These are phyloP conservation scores for Sanghuangporus sanghuang DNA, from an alignment of 1,284 basidiomycete genomes.

Conservation along the genomic window DNA sequence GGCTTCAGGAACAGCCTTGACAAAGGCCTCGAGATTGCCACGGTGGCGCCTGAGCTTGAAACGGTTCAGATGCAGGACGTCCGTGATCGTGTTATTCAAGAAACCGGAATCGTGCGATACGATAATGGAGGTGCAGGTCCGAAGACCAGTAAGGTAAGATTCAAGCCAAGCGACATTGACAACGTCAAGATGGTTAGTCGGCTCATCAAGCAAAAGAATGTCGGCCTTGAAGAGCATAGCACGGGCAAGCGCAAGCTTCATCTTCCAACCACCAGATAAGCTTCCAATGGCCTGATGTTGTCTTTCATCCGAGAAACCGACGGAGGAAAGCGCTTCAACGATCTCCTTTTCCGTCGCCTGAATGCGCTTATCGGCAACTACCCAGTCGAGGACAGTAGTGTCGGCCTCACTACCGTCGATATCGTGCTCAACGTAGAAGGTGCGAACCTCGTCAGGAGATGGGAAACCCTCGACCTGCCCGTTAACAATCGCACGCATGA, in stretches of 20 bases:
- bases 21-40: slow-evolving; percentile 96
- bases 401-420: slow-evolving; percentile 95
- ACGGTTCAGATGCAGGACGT: slow-evolving; percentile 98
- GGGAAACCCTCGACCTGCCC: slow-evolving; percentile 98
- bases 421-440: slow-evolving; percentile 99
- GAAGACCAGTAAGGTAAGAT: slow-evolving; percentile 88
- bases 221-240: slow-evolving; percentile 99
- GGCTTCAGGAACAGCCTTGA: slow-evolving; percentile 93
- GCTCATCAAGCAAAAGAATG: slow-evolving; percentile 94
- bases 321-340: slow-evolving; percentile 78
- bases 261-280: slow-evolving; percentile 99
- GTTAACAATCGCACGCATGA: slow-evolving; percentile 96
- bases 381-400: slow-evolving; percentile 88
- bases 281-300: slow-evolving; percentile 85
- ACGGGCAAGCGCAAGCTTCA: slow-evolving; percentile 98
- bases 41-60: slow-evolving; percentile 98
- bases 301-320: slow-evolving; percentile 88
- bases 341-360: slow-evolving; percentile 68
- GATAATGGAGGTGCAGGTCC: slow-evolving; percentile 93
- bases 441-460: slow-evolving; percentile 91
- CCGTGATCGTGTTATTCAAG: slow-evolving; percentile 98
- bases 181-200: slow-evolving; percentile 97
- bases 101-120: slow-evolving; percentile 99
- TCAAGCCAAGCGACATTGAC: slow-evolving; percentile 97
- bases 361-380: slow-evolving; percentile 83